A percentile compares a stretch with the other conserved stretches of the same genome.
Evolutionary conservation across 768 basidiomycete genomes (phyloP).

Genomic region (Clathrus columnatus): DNA sequence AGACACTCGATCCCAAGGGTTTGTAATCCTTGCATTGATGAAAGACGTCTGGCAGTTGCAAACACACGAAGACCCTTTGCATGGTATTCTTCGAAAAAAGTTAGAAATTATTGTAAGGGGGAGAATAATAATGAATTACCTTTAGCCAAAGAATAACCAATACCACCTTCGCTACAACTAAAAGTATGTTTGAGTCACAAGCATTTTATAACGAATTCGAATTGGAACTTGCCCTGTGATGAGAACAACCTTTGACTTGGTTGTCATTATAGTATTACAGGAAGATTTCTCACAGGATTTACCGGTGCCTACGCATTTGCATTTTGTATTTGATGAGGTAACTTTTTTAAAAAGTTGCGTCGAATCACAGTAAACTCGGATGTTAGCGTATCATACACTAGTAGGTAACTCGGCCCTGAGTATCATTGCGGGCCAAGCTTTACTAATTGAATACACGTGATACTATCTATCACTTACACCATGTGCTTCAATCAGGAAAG

Average conservation of each 20-base stretch:
- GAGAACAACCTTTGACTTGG: not conserved
- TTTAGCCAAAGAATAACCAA: conserved; percentile 9
- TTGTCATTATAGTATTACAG: not conserved
- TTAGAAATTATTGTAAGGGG: not conserved
- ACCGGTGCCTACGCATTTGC: no score
- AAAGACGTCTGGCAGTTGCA: conserved; percentile 14
- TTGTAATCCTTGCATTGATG: conserved; percentile 11
- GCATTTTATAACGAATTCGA: not conserved
- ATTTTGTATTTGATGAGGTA: no score
- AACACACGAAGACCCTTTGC: conserved; percentile 13
- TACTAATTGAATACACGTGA: no score
- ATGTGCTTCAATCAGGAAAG: no score
- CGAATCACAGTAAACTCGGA: no score
- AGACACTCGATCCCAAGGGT: conserved; percentile 11
- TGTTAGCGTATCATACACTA: no score
- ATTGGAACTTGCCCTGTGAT: conserved; percentile 6
- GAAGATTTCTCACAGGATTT: not conserved
- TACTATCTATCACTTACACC: no score
- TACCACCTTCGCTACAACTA: conserved; percentile 11
- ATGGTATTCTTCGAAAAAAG: conserved; percentile 3
- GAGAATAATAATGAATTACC: not conserved
- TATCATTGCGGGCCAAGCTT: no score
- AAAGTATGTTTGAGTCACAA: not conserved
- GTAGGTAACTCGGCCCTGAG: no score
- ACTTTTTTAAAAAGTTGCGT: no score